phyloP scores from a whole-genome alignment of 768 basidiomycete species.

The Kwoniella bestiolae region DNA sequence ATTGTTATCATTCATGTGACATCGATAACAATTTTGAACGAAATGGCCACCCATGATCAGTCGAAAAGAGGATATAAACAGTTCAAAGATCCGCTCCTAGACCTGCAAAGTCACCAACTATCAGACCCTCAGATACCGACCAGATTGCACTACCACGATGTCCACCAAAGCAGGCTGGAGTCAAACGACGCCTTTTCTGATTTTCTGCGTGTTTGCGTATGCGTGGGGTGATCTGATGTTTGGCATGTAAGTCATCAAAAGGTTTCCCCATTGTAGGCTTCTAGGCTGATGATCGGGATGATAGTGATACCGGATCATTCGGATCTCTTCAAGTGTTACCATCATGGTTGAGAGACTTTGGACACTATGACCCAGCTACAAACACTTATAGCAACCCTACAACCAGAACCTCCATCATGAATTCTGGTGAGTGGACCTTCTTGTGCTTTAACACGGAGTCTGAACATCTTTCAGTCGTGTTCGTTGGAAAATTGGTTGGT shows the following conservation, averaged over 20 bases:
- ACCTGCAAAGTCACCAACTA: too few relatives aligned
- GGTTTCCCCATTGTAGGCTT: too few relatives aligned
- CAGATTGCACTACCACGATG: not conserved
- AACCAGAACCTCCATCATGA: constrained; percentile 10
- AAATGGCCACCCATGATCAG: too few relatives aligned
- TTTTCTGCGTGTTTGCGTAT: constrained; percentile 1
- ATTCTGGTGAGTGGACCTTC: constrained; percentile 10
- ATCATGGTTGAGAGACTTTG: constrained; percentile 25
- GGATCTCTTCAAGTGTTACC: constrained; percentile 22
- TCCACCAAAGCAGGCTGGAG: constrained; percentile 1
- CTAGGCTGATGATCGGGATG: not conserved
- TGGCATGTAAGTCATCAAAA: constrained; percentile 2
- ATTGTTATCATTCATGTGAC: too few relatives aligned
- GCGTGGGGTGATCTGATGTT: constrained; percentile 11
- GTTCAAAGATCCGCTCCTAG: too few relatives aligned
- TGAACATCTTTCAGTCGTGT: constrained; percentile 1
- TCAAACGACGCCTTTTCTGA: constrained; percentile 1
- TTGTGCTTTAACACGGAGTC: not conserved
- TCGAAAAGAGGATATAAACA: too few relatives aligned
- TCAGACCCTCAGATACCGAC: not conserved
- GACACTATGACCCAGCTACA: constrained; percentile 7
- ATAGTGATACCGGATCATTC: constrained; percentile 26
- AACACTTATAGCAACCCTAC: not conserved
- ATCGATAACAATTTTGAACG: too few relatives aligned
- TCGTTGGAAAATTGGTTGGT: constrained; percentile 23